phyloP scores from a whole-genome alignment of 306 rosid species.

The Dicorynia guianensis region DNA sequence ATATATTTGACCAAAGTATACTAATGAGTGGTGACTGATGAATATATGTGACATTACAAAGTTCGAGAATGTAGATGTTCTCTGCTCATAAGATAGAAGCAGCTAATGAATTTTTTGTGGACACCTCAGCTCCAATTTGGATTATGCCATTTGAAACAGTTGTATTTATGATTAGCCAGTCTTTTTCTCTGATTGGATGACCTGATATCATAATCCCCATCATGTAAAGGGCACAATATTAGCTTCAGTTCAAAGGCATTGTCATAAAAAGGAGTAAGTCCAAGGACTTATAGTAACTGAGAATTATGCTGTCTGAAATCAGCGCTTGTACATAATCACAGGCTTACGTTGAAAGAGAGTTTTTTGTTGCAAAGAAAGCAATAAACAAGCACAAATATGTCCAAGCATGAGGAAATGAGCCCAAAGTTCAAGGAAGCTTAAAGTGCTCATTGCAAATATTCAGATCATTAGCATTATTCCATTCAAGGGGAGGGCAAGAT shows the following conservation, averaged over 20 bases:
- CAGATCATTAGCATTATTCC: not conserved
- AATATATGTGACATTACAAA: not conserved
- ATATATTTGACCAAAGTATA: not conserved
- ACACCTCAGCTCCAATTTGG: not conserved
- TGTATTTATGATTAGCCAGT: not conserved
- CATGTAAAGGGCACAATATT: not conserved
- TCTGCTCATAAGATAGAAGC: not conserved
- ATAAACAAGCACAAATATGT: slow-evolving; percentile 14
- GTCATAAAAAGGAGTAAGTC: not conserved
- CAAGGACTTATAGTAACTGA: slow-evolving; percentile 11
- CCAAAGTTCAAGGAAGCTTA: slow-evolving; percentile 1
- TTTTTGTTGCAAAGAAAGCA: slow-evolving; percentile 23
- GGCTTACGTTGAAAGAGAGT: slow-evolving; percentile 10
- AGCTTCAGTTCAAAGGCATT: slow-evolving; percentile 19
- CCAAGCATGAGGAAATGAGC: not conserved
- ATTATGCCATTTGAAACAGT: not conserved
- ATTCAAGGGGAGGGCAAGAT: not conserved
- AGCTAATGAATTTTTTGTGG: not conserved
- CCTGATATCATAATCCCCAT: not conserved
- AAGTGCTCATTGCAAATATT: not conserved
- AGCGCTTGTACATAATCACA: not conserved
- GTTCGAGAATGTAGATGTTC: not conserved
- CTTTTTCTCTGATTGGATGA: not conserved
- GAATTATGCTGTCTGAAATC: slow-evolving; percentile 1
- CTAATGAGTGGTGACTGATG: not conserved